Evolutionary conservation across 352 stramenopile genomes (phyloP), one percentile per base, ranked within the genome.

Genomic region (Globisporangium polare): DNA sequence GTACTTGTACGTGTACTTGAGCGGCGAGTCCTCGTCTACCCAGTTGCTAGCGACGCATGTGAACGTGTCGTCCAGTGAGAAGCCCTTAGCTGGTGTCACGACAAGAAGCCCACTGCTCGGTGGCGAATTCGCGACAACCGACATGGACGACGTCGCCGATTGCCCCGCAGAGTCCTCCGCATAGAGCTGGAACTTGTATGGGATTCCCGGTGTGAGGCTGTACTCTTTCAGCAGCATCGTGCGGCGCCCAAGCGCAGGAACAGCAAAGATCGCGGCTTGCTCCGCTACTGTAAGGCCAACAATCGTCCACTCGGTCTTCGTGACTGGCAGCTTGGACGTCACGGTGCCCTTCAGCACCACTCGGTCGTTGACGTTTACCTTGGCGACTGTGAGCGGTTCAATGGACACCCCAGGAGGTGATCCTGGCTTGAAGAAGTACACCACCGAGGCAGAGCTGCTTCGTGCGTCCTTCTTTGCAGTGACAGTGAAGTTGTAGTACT

Each of bases 1-100:
- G 58, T 91, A 91, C 58, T 76, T 82, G 66, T 85, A 91, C n/a
- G 75, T 81, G 66, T 87, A 91, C 43, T 75, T 75, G 1, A 91
- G 63, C 12, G 82, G 82, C 52, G 75, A 52, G 47, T 88, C 79
- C 39, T 88, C 82, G 39, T 89, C 82, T 0, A 89, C 82, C 82
- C 82, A 91, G 49, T 86, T 71, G 18, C 64, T 77, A 12, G 72
- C 73, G 3, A 79, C 65, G 2, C 86, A 55, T 3, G 68, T 53
- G 29, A 90, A 90, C 17, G 68, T 75, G 55, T 86, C 75, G 47
- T 87, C 74, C 6, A 90, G 62, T 0, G 79, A 69, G 49, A 75
- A 80, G 1, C 81, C 81, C 22, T 70, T 60, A 7, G 64, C 63
- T 4, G 81, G 81, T 1, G 72, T 80, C 3, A 75, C 74, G 6